Evolutionary conservation across 768 basidiomycete genomes (phyloP).

Genomic region (Tephrocybe rancida): DNA sequence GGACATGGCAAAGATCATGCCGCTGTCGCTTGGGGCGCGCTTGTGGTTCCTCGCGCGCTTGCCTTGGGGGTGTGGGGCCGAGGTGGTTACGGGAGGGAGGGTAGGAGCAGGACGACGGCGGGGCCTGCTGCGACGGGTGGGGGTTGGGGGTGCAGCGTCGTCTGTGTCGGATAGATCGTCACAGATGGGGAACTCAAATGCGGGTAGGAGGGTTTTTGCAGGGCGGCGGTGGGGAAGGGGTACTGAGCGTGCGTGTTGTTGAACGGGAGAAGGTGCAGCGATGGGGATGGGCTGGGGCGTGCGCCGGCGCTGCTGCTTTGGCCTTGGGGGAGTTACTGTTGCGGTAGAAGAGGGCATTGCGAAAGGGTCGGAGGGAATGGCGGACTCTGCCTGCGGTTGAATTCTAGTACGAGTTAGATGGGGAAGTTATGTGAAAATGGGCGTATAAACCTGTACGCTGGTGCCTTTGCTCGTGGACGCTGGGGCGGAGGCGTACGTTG

Average conservation of each 20-base stretch:
- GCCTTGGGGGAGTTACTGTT: background rate
- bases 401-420: background rate
- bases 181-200: slow-evolving; percentile 63
- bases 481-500: slow-evolving; percentile 33
- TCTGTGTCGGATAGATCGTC: slow-evolving; percentile 54
- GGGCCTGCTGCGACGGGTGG: slow-evolving; percentile 44
- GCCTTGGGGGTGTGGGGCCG: slow-evolving; percentile 3
- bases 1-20: slow-evolving; percentile 65
- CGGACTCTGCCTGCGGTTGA: slow-evolving; percentile 77
- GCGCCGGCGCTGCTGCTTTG: background rate
- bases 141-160: slow-evolving; percentile 42
- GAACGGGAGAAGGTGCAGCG: slow-evolving; percentile 13
- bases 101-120: slow-evolving; percentile 46
- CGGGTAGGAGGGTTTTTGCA: slow-evolving; percentile 19
- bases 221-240: slow-evolving; percentile 43
- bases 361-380: slow-evolving; percentile 32
- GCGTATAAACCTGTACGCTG: background rate
- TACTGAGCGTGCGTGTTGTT: slow-evolving; percentile 51
- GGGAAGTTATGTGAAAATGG: background rate
- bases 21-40: slow-evolving; percentile 70
- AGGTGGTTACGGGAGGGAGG: slow-evolving; percentile 43
- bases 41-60: slow-evolving; percentile 42
- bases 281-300: slow-evolving; percentile 17
- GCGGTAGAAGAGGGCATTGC: slow-evolving; percentile 4
- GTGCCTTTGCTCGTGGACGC: slow-evolving; percentile 1